Base-by-base conservation (phyloP, 1,284 basidiomycete species). In the Cutaneotrichosporon curvatum region DNA sequence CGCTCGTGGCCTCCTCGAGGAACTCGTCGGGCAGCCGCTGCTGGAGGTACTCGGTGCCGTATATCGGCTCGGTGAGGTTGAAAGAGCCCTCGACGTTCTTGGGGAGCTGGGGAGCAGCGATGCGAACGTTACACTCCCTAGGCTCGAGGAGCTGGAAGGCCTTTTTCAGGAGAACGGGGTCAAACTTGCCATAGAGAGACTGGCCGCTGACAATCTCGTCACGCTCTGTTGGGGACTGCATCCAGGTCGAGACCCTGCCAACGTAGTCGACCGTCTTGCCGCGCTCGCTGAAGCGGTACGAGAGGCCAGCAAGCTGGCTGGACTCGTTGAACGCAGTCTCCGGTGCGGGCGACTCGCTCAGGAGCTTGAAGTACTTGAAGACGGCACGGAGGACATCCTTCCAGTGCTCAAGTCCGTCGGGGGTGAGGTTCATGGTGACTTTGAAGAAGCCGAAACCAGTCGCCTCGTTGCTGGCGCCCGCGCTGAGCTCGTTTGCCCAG, bases 261-360 rank as follows among this genome's bases (percentile, higher is more conserved):
- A 86, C 87, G 67, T 96, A 95, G 50, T 80, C 75, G 40, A 89
- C 83, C 0, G 90, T 84, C 16, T 81, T 67, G 15, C 69, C 75
- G 70, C 95, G 91, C 70, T 98, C 94, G 43, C 83, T 79, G 68
- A 95, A 98, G 31, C 83, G 79, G 78, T 96, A 98, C 20, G 80
- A 80, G 28, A 84, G 86, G 28, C 80, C 75, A 25, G 83, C 80
- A 34, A 99, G 78, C 35, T 78, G 76, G 39, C 81, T 79, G 46
- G 85, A 78, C 70, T 99, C 95, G 37, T 81, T 74, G 67, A 91
- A 91, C 51, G 84, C 78, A 75, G 81, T 86, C 38, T 79, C 65
- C 16, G 84, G 79, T 34, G 94, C 80, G 5, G 79, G 73, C 23
- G 69, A 65, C 5, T 83, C 81, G 18, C 80, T 77, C 16, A 99